These are phyloP conservation scores for Eutypa lata DNA, from an alignment of 2,329 filamentous ascomycete species.

Conservation along the genomic window DNA sequence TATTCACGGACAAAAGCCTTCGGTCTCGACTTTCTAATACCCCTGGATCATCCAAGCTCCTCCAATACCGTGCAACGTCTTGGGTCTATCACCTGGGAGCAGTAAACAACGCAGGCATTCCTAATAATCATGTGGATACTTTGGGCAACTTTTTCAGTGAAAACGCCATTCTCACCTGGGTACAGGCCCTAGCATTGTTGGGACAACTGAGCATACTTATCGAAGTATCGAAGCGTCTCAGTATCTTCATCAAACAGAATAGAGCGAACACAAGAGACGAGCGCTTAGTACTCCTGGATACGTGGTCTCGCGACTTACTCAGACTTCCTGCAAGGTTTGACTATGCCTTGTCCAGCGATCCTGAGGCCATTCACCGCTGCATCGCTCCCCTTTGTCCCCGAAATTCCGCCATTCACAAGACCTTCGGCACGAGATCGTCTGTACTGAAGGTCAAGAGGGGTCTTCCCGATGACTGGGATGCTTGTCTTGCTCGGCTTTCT, in stretches of 20 bases:
- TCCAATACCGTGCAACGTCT: conserved; percentile 7
- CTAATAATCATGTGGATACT: background rate
- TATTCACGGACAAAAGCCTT: conserved; percentile 2
- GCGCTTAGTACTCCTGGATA: conserved; percentile 1
- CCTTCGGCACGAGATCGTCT: background rate
- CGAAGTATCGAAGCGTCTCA: conserved; percentile 4
- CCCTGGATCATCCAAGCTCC: background rate
- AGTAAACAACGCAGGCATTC: background rate
- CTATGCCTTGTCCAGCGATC: conserved; percentile 1
- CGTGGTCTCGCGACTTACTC: conserved; percentile 10
- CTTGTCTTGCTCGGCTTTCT: conserved; percentile 8
- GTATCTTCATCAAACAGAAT: background rate
- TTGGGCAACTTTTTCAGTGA: conserved; percentile 6
- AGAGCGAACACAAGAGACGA: background rate
- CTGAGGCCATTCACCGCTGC: conserved; percentile 2
- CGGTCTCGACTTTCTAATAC: background rate
- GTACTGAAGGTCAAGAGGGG: background rate
- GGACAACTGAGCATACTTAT: conserved; percentile 5
- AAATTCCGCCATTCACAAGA: background rate
- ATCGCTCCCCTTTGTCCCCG: conserved; percentile 1
- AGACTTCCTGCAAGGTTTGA: conserved; percentile 10
- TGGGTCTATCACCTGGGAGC: conserved; percentile 7
- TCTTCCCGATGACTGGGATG: conserved; percentile 6
- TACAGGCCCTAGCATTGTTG: conserved; percentile 9
- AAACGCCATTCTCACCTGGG: conserved; percentile 6